Conservation (phyloP, 306 rosid genomes). For the Fagus sylvatica region DNA sequence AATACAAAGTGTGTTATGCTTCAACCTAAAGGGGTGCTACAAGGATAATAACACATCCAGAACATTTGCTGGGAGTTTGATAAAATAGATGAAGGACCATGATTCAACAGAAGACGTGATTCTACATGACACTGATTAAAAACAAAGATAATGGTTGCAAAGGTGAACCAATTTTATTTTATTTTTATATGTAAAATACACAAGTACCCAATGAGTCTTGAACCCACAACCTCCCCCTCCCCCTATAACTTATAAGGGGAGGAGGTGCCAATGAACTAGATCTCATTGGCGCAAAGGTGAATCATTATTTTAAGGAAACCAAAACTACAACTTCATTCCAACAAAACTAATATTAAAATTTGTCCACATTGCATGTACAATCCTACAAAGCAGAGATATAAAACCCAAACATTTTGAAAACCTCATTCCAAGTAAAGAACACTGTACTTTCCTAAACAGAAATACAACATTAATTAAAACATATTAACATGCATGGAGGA, state of each 20-base stretch:
- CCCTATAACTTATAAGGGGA: no score
- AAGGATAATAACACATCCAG: no score
- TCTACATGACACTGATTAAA: not conserved
- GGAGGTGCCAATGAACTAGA: no score
- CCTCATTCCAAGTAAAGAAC: not conserved
- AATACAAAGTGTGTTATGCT: constrained; percentile 11
- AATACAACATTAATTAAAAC: not conserved
- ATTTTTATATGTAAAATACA: no score
- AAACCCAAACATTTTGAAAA: not conserved
- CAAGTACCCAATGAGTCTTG: no score
- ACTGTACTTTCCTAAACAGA: not conserved
- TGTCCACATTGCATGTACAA: not conserved
- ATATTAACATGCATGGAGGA: not conserved
- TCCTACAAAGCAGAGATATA: not conserved
- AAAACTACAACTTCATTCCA: not conserved
- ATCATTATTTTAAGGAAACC: not conserved
- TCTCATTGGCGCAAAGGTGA: not conserved
- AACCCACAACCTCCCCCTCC: no score
- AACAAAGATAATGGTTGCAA: not conserved
- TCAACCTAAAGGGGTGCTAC: not conserved
- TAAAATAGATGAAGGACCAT: no score
- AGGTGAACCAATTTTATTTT: not conserved
- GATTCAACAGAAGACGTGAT: no score
- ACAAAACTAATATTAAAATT: not conserved
- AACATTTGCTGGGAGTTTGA: no score